Base-by-base conservation (phyloP, 805 yeast genomes). In the Wickerhamomyces pijperi region DNA sequence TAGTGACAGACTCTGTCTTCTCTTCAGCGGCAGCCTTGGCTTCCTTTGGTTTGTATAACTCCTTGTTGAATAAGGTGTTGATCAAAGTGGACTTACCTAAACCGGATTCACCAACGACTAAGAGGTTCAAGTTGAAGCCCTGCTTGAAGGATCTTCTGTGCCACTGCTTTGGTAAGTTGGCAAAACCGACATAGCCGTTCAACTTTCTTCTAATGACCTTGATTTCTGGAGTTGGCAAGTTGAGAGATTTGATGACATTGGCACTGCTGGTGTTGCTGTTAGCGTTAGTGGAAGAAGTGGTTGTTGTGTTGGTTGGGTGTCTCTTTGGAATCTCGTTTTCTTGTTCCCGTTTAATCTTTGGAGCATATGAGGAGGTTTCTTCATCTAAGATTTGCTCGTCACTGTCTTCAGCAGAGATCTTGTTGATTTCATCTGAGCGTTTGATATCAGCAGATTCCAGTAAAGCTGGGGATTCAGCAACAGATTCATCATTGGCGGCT, bases 141-240 rank as follows among this genome's bases (percentile, higher is more conserved):
- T 84, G 74, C 61, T 82, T 80, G 45, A 86, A 76, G 2, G 95
- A 81, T 62, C 83, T 86, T 64, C 95, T 78, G 65, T 92, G 97
- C 96, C 97, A 92, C 67, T 92, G 98, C 58, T 88, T 92, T 42
- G 98, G 98, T 55, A 92, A 71, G 64, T 88, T 92, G 49, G 97
- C 95, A 64, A 92, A 92, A 5, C 98, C 98, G 41, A 92, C 98
- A 58, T 82, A 88, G 3, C 94, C 90, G 50, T 80, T 83, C 51
- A 90, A 75, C 58, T 86, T 86, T 51, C 94, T 79, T 50, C 81
- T 78, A 53, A 85, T 74, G 45, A 86, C 67, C 51, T 81, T 80
- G 44, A 67, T 50, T 36, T 64, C 67, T 18, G 66, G 63, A 39
- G 58, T 64, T 34, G 59, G 50, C n/a, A 56, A 47, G 3, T 19